Conservation (phyloP, 129 eudicot species). For the Pseudognaphalium luteoalbum region DNA sequence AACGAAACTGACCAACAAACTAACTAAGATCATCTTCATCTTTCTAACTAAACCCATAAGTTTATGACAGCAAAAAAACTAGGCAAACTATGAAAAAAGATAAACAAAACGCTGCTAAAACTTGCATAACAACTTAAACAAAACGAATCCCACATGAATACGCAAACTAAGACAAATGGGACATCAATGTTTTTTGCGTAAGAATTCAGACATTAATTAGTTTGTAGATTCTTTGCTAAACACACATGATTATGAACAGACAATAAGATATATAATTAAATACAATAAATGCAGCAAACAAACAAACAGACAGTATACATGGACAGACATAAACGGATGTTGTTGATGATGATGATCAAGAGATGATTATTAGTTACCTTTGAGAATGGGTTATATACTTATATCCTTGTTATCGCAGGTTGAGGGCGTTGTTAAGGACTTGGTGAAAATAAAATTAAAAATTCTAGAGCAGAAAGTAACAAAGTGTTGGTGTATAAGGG, state of each 20-base stretch:
- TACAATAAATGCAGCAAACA: not conserved
- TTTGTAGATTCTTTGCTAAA: not conserved
- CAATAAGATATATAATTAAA: not conserved
- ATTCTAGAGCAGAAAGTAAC: too few species aligned
- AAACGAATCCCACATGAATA: slow-evolving; percentile 24
- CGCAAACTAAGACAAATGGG: slow-evolving; percentile 28
- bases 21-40: not conserved
- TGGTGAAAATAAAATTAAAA: too few species aligned
- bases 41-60: not conserved
- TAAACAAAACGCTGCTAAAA: slow-evolving; percentile 1
- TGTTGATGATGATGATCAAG: not conserved
- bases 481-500: too few species aligned
- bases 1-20: not conserved
- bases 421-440: too few species aligned
- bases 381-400: not conserved
- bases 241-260: not conserved
- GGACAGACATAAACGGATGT: not conserved
- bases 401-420: too few species aligned
- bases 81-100: not conserved
- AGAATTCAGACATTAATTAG: not conserved
- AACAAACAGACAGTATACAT: not conserved
- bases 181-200: slow-evolving; percentile 11
- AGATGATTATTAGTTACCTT: not conserved
- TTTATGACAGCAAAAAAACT: not conserved
- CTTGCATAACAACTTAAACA: slow-evolving; percentile 13